Percentiles rank a stretch among this genome's conserved stretches.
These are phyloP conservation scores for Blastomyces parvus DNA, from an alignment of 2,329 filamentous ascomycete genomes.

Conservation along the genomic window DNA sequence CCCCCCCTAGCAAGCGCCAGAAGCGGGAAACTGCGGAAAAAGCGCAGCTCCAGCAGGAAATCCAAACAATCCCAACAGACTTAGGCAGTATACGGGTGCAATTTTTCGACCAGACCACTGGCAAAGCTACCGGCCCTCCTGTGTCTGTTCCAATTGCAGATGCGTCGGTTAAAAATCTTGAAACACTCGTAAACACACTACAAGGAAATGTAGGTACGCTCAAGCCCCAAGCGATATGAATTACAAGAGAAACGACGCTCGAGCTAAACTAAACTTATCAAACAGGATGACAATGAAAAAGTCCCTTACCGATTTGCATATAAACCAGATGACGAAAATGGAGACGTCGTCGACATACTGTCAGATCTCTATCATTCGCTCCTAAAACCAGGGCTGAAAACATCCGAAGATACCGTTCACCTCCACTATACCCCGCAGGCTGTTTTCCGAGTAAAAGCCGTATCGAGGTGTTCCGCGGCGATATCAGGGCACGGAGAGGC, in stretches of 20 bases:
- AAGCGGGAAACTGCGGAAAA: constrained; percentile 64
- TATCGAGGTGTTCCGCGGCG: constrained; percentile 77
- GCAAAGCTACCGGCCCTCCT: constrained; percentile 57
- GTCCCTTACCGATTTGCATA: constrained; percentile 60
- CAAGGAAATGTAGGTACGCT: constrained; percentile 56
- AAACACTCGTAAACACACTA: constrained; percentile 74
- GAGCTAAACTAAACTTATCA: neutral
- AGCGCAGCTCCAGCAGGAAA: constrained; percentile 64
- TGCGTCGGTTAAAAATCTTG: constrained; percentile 80
- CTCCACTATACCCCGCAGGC: constrained; percentile 71
- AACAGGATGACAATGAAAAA: constrained; percentile 48
- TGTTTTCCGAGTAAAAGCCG: constrained; percentile 84
- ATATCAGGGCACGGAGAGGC: constrained; percentile 88
- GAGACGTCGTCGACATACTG: constrained; percentile 37
- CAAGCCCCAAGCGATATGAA: constrained; percentile 4
- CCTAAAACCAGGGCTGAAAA: constrained; percentile 42
- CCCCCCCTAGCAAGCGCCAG: constrained; percentile 83
- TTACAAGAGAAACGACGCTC: neutral
- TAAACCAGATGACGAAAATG: constrained; percentile 33
- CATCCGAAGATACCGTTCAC: constrained; percentile 52
- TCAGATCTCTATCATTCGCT: constrained; percentile 44
- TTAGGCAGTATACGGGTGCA: constrained; percentile 73
- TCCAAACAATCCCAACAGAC: constrained; percentile 55
- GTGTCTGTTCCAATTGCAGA: constrained; percentile 73
- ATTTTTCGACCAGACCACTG: constrained; percentile 72